Evolutionary conservation across 1,284 basidiomycete species (phyloP).

Genomic region (Cutaneotrichosporon curvatum): DNA sequence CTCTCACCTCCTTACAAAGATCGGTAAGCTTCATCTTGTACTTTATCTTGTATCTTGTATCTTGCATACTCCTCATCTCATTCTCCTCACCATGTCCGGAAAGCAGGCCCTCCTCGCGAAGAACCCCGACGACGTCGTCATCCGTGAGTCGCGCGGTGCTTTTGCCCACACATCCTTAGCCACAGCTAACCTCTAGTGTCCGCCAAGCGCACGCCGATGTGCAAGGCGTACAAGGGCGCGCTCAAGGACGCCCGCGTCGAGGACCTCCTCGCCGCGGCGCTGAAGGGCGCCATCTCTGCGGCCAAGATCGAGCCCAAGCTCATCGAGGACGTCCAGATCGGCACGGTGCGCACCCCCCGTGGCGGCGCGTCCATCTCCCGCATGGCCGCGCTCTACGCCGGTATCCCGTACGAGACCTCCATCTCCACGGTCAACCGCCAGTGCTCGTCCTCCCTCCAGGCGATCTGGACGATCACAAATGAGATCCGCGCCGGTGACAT

Average conservation of each 20-base stretch:
- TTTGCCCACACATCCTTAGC: too few relatives aligned
- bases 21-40: too few relatives aligned
- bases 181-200: conserved; percentile 11
- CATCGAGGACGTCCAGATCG: conserved; percentile 62
- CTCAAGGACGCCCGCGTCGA: conserved; percentile 84
- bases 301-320: conserved; percentile 68
- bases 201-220: conserved; percentile 18
- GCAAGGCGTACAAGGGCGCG: conserved; percentile 71
- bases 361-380: conserved; percentile 16
- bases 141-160: conserved; percentile 10
- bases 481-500: conserved; percentile 75
- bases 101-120: conserved; percentile 10
- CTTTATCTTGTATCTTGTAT: background rate
- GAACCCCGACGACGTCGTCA: conserved; percentile 21
- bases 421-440: conserved; percentile 85
- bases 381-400: conserved; percentile 15
- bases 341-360: conserved; percentile 43
- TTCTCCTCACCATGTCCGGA: conserved; percentile 7
- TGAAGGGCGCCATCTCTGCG: conserved; percentile 36
- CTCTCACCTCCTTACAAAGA: too few relatives aligned
- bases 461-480: conserved; percentile 60
- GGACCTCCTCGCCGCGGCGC: conserved; percentile 68
- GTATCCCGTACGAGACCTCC: conserved; percentile 45
- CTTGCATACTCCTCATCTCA: too few relatives aligned
- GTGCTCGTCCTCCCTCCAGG: conserved; percentile 80